Evolutionary conservation across 108 stramenopile genomes (phyloP), one percentile per base, ranked within the genome.

Genomic region (Pseudonitzschia multiseries): DNA sequence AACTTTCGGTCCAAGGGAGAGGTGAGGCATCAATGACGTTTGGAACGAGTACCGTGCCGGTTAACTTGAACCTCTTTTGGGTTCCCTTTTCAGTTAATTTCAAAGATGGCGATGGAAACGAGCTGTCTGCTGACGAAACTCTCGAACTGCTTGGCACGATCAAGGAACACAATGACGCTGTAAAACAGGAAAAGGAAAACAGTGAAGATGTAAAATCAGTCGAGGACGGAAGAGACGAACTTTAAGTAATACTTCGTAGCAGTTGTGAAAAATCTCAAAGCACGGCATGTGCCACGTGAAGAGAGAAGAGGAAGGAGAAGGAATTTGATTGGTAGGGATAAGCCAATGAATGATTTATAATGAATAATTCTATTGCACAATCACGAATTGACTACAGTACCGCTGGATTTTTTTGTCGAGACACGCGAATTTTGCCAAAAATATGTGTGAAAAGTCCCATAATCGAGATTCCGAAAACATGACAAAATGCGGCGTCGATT

Each of bases 1-100:
- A 67, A 8, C 59, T 59, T 27, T 61, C 75, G 18, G 75, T 69
- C 13, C 5, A 46, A 2, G 75, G 75, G 33, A 22, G 27, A 32
- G 75, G 75, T 21, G 31, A 22, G n/a, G 75, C 48, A 20, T 60
- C 68, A 24, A 28, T 76, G 21, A 76, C 73, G 10, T n/a, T 6
- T 20, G 63, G 63, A 20, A 50, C 26, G 33, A 53, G 65, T 8
- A 36, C 43, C 5, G 65, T 74, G 10, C 63, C 64, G 53, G 22
- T 59, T n/a, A 53, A 67, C 10, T 10, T 29, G 42, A 28, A 29
- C 26, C 40, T 74, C 13, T 74, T 74, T 27, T 52, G n/a, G 9
- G 43, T 27, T 28, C 44, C 56, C 28, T 74, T 74, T 53, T 48
- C 53, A 57, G 24, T 74, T 6, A 67, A 26, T 9, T 65, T 74